A percentile compares a stretch with the other conserved stretches of the same genome.
These are phyloP conservation scores for Fraxinus quadrangulata DNA, from an alignment of 257 asterid genomes.

Conservation along the genomic window DNA sequence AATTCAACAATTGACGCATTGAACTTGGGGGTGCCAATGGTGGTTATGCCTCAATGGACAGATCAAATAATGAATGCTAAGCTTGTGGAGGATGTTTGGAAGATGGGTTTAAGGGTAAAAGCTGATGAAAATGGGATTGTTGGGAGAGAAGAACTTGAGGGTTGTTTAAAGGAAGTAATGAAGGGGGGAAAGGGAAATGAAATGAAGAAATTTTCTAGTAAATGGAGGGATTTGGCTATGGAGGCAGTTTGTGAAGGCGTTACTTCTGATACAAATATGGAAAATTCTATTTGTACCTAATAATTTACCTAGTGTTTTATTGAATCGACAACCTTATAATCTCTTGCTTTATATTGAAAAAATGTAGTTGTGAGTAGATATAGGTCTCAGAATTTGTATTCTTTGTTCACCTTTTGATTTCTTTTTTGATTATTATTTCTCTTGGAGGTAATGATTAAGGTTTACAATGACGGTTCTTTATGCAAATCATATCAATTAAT, in stretches of 20 bases:
- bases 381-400: too few relatives aligned
- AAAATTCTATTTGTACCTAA: too few relatives aligned
- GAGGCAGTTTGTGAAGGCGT: conserved; percentile 68
- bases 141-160: conserved; percentile 57
- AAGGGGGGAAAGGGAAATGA: conserved; percentile 41
- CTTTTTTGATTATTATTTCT: too few relatives aligned
- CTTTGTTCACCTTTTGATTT: too few relatives aligned
- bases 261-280: conserved; percentile 51
- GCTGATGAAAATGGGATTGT: conserved; percentile 45
- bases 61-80: conserved; percentile 75
- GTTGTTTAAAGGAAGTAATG: conserved; percentile 29
- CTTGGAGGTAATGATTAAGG: too few relatives aligned
- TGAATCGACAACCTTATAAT: too few relatives aligned
- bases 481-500: neutral
- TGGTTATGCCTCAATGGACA: conserved; percentile 81
- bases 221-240: conserved; percentile 57
- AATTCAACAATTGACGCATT: conserved; percentile 70
- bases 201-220: conserved; percentile 56
- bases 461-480: neutral
- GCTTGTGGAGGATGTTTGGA: conserved; percentile 67
- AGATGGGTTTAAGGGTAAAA: conserved; percentile 54
- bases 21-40: conserved; percentile 76
- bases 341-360: neutral
- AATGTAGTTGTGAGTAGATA: neutral
- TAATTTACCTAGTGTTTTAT: too few relatives aligned